Conservation (phyloP, 176 grass and related monocot species). For the Hyparrhenia diplandra region DNA sequence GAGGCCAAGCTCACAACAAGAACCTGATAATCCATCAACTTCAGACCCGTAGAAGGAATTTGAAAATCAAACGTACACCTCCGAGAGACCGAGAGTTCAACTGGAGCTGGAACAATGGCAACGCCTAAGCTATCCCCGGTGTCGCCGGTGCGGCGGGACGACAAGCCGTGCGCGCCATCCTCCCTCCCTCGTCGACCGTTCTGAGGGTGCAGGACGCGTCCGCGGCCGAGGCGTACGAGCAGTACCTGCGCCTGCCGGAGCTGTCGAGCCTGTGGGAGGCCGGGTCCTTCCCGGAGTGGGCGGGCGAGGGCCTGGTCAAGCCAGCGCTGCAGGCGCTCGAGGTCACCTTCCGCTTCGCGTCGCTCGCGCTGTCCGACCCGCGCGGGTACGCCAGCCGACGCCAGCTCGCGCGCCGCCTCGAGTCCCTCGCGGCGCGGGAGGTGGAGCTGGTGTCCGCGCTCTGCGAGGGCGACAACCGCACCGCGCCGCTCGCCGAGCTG, state of each 20-base stretch:
- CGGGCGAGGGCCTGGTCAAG: constrained; percentile 54
- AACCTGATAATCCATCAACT: neutral
- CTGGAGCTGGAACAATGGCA: constrained; percentile 44
- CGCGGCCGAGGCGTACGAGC: constrained; percentile 58
- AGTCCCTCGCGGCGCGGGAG: constrained; percentile 55
- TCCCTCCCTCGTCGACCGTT: neutral
- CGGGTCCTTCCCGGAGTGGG: constrained; percentile 60
- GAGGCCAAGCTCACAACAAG: constrained; percentile 2
- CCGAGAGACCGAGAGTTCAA: neutral
- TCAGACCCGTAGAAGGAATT: neutral
- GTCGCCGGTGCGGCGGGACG: constrained; percentile 35
- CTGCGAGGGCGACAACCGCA: constrained; percentile 56
- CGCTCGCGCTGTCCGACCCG: constrained; percentile 74
- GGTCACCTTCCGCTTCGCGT: constrained; percentile 81
- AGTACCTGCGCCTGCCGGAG: constrained; percentile 68
- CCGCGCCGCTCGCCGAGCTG: constrained; percentile 63
- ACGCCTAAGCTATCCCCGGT: constrained; percentile 44
- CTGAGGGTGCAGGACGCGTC: constrained; percentile 33
- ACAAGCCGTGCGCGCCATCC: constrained; percentile 26
- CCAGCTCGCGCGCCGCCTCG: constrained; percentile 60
- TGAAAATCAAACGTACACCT: neutral
- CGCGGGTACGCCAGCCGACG: constrained; percentile 64
- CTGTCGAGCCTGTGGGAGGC: constrained; percentile 40
- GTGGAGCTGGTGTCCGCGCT: constrained; percentile 68
- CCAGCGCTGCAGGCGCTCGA: constrained; percentile 77